Base-by-base conservation (phyloP, 192 early-diverging fungal genomes). In the Mortierella hygrophila region DNA sequence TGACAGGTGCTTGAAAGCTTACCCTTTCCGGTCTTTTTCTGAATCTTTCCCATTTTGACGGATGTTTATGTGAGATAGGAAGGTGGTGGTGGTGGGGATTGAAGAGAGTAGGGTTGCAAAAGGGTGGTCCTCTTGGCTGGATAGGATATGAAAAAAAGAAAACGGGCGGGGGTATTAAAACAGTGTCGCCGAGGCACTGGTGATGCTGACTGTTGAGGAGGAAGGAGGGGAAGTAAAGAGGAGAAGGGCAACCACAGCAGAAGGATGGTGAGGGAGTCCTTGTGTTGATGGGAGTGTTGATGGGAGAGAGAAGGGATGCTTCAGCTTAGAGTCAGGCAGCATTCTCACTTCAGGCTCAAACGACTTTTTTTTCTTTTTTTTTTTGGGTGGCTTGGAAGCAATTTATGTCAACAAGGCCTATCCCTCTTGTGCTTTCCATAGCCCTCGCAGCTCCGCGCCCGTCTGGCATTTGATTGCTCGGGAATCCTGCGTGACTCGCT, bases 11-110 rank as follows among this genome's bases (percentile, higher is more conserved):
- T 40, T 32, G 18, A 46, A 32, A n/a, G 29, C 65, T 32, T 82
- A 90, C 89, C 89, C 80, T 90, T 90, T 76, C 88, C 89, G 47
- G 89, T 90, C 82, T 90, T 90, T 55, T 90, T 90, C 47, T 89
- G 82, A 75, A 77, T 80, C 78, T 90, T 90, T 78, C 89, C 89
- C 89, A 90, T 90, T 71, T 26, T 72, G 82, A 72, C n/a, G 65
- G 40, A 40, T 65, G 52, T 6, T 72, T 70, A 44, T 68, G 68
- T 49, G 20, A 70, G 29, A 37, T 38, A 60, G 5, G 54, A 46
- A 68, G 49, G 63, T 44, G 37, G 20, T 65, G n/a, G 29, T 26
- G 72, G n/a, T 72, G 23, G 68, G 44, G 41, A 16, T 23, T 70
- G 32, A 41, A 68, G 32, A 10, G 20, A 65, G 21, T 32, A 41